Conservation (phyloP, 257 asterid species). For the Perilla frutescens region DNA sequence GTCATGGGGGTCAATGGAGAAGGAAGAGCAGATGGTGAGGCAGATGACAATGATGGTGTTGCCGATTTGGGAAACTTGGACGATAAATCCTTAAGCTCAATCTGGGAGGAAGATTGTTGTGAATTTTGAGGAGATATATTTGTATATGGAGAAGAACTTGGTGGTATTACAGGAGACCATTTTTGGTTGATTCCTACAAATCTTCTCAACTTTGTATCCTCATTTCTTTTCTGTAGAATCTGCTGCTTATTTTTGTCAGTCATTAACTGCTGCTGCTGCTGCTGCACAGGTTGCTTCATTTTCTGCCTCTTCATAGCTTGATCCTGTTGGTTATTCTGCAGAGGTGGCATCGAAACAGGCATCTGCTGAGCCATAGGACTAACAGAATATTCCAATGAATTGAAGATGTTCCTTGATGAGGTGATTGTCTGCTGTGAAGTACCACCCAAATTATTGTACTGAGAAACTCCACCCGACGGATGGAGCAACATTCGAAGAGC, state of each 20-base stretch:
- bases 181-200: slow-evolving; percentile 36
- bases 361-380: slow-evolving; percentile 17
- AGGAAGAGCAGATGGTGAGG: slow-evolving; percentile 47
- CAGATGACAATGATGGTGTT: slow-evolving; percentile 37
- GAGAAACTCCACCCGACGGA: slow-evolving; percentile 30
- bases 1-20: slow-evolving; percentile 55
- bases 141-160: slow-evolving; percentile 31
- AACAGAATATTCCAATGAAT: slow-evolving; percentile 37
- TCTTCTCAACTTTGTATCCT: slow-evolving; percentile 34
- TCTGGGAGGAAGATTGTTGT: slow-evolving; percentile 41
- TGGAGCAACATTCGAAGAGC: slow-evolving; percentile 36
- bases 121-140: slow-evolving; percentile 45
- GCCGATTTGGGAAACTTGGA: slow-evolving; percentile 37
- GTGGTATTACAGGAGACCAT: slow-evolving; percentile 28
- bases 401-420: slow-evolving; percentile 30
- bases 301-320: slow-evolving; percentile 37
- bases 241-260: slow-evolving; percentile 41
- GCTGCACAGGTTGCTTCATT: slow-evolving; percentile 40
- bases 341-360: slow-evolving; percentile 19
- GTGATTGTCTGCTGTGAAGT: slow-evolving; percentile 29
- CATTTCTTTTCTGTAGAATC: slow-evolving; percentile 41
- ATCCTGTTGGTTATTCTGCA: slow-evolving; percentile 37
- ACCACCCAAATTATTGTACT: slow-evolving; percentile 19
- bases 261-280: slow-evolving; percentile 27
- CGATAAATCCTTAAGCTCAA: slow-evolving; percentile 45